These are phyloP conservation scores for Colletotrichum abscissum DNA, from an alignment of 2,329 filamentous ascomycete species.

Conservation along the genomic window DNA sequence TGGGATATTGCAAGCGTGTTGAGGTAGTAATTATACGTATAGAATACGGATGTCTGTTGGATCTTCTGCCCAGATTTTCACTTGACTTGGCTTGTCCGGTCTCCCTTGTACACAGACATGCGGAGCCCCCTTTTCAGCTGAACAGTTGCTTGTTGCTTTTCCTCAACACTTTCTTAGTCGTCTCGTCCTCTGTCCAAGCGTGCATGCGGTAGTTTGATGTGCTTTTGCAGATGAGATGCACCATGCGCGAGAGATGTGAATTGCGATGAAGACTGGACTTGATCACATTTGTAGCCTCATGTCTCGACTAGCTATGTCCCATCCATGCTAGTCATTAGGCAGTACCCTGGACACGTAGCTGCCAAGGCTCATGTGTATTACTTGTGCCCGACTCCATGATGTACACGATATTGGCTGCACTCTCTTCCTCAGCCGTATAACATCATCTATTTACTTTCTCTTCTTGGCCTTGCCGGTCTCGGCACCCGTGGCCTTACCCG, in stretches of 20 bases:
- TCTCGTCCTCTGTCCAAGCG: slow-evolving; percentile 19
- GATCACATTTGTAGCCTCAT: background rate
- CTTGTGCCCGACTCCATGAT: background rate
- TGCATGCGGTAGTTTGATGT: slow-evolving; percentile 16
- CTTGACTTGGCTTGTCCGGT: background rate
- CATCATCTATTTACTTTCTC: slow-evolving; percentile 48
- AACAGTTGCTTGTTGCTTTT: slow-evolving; percentile 21
- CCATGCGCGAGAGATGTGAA: slow-evolving; percentile 5
- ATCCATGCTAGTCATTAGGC: background rate
- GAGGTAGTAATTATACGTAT: too few relatives aligned
- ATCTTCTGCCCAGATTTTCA: background rate
- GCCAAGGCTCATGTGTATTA: background rate
- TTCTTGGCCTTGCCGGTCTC: slow-evolving; percentile 58
- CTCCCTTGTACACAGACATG: background rate
- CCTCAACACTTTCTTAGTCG: slow-evolving; percentile 15
- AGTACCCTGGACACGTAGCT: background rate
- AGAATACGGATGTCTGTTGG: background rate
- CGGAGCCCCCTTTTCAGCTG: background rate
- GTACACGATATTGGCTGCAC: slow-evolving; percentile 9
- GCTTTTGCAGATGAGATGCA: slow-evolving; percentile 14
- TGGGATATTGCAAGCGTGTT: background rate
- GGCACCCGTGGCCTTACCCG: slow-evolving; percentile 60
- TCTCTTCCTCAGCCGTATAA: background rate
- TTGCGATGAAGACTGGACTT: background rate
- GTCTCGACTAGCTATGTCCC: background rate